Evolutionary conservation across 768 basidiomycete species (phyloP).

Genomic region (Russula emetica): DNA sequence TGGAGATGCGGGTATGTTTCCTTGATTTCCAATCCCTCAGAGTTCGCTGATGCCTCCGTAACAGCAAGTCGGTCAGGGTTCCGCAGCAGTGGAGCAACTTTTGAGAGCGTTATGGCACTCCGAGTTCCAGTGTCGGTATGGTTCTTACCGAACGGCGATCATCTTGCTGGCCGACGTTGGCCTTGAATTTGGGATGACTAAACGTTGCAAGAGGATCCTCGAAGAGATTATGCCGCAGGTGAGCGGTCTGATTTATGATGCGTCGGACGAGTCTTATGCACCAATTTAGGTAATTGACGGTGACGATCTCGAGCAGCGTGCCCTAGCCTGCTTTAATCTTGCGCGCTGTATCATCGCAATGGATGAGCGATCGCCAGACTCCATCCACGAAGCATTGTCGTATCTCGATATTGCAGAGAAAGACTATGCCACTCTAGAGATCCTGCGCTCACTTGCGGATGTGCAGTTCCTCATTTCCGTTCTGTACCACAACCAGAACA

Average conservation of each 20-base stretch:
- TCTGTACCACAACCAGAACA: conserved; percentile 65
- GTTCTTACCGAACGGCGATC: conserved; percentile 62
- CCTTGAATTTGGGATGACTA: conserved; percentile 72
- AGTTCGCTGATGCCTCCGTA: conserved; percentile 11
- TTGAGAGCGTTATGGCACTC: conserved; percentile 74
- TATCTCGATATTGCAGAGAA: conserved; percentile 60
- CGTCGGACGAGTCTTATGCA: not conserved
- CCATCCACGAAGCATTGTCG: conserved; percentile 52
- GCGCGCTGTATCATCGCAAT: conserved; percentile 71
- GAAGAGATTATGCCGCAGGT: conserved; percentile 85
- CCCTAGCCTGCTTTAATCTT: conserved; percentile 65
- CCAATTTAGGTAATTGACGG: conserved; percentile 57
- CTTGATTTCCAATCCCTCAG: not conserved
- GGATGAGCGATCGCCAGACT: conserved; percentile 36
- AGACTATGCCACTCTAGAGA: conserved; percentile 59
- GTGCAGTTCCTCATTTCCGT: conserved; percentile 70
- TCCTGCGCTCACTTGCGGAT: conserved; percentile 56
- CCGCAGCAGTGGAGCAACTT: conserved; percentile 58
- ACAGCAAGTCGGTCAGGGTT: conserved; percentile 62
- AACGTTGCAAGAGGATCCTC: conserved; percentile 56
- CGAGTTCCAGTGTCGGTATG: conserved; percentile 68
- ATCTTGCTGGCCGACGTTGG: conserved; percentile 74
- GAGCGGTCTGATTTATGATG: conserved; percentile 19
- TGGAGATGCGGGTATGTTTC: conserved; percentile 39
- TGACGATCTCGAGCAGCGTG: conserved; percentile 71